Evolutionary conservation across 148 eudicot genomes (phyloP).

Genomic region (Nyssa sinensis): DNA sequence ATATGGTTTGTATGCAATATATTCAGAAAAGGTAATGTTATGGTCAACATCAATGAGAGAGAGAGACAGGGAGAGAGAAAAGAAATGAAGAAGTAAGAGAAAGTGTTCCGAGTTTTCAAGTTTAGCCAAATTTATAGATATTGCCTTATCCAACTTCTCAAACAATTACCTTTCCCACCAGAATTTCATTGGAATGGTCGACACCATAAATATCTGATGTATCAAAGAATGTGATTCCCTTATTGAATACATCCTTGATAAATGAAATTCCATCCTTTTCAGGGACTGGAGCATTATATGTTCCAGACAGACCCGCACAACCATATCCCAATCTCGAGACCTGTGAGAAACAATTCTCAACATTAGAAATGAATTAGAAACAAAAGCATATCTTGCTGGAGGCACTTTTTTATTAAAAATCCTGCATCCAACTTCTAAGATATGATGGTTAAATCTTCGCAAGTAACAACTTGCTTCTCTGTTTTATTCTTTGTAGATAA

Average conservation of each 20-base stretch:
- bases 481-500: no score
- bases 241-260: conserved; percentile 36
- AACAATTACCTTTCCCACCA: conserved; percentile 42
- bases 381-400: background rate
- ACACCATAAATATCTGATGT: conserved; percentile 50
- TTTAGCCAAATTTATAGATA: no score
- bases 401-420: background rate
- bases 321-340: conserved; percentile 55
- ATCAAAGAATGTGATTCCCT: conserved; percentile 49
- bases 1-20: background rate
- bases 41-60: background rate
- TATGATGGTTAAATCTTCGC: no score
- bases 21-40: background rate
- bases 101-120: no score
- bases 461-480: no score
- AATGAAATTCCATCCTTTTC: conserved; percentile 37
- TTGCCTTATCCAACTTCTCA: background rate
- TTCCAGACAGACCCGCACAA: conserved; percentile 44
- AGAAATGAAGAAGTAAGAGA: no score
- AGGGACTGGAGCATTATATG: conserved; percentile 37
- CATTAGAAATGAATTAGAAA: background rate
- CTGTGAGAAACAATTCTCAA: conserved; percentile 13
- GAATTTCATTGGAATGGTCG: conserved; percentile 32
- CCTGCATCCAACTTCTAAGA: no score
- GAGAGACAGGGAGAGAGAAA: no score